Evolutionary conservation across 192 early-diverging fungal species (phyloP).

Genomic region (Coemansia sp.): DNA sequence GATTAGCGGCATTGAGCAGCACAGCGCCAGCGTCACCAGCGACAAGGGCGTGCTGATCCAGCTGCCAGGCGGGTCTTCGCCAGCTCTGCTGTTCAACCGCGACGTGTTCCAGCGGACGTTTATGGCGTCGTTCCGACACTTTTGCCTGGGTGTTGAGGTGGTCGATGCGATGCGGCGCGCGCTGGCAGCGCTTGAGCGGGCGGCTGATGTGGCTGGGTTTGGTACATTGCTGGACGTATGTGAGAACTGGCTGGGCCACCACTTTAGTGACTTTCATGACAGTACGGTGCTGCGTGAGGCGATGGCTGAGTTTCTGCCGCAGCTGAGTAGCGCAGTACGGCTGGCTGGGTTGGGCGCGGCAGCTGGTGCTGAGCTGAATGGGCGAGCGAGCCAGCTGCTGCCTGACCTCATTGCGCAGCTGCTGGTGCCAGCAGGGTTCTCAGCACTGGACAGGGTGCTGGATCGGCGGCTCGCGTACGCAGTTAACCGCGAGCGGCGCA

Average conservation of each 20-base stretch:
- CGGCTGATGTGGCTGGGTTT: not conserved
- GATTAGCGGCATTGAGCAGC: conserved; percentile 57
- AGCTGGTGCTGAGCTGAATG: conserved; percentile 7
- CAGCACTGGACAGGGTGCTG: conserved; percentile 28
- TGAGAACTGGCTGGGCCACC: conserved; percentile 60
- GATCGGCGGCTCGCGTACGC: conserved; percentile 35
- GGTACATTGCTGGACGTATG: conserved; percentile 55
- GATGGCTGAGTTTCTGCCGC: conserved; percentile 42
- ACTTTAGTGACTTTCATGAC: conserved; percentile 65
- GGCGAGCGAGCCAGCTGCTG: conserved; percentile 14
- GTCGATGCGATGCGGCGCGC: conserved; percentile 35
- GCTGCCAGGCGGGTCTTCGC: conserved; percentile 22
- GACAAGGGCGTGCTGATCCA: conserved; percentile 49
- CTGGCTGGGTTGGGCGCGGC: not conserved
- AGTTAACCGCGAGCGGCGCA: conserved; percentile 30
- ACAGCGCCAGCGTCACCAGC: conserved; percentile 31
- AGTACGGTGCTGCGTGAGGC: conserved; percentile 54
- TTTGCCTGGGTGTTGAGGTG: conserved; percentile 53
- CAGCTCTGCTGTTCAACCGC: conserved; percentile 46
- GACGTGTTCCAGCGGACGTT: conserved; percentile 56
- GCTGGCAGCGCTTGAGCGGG: conserved; percentile 1
- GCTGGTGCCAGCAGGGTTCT: conserved; percentile 30
- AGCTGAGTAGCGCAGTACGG: conserved; percentile 8
- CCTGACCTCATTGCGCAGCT: conserved; percentile 31
- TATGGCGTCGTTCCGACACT: conserved; percentile 65